Evolutionary conservation across 495 filamentous ascomycete genomes (phyloP).

Genomic region (Patellaria atrata): DNA sequence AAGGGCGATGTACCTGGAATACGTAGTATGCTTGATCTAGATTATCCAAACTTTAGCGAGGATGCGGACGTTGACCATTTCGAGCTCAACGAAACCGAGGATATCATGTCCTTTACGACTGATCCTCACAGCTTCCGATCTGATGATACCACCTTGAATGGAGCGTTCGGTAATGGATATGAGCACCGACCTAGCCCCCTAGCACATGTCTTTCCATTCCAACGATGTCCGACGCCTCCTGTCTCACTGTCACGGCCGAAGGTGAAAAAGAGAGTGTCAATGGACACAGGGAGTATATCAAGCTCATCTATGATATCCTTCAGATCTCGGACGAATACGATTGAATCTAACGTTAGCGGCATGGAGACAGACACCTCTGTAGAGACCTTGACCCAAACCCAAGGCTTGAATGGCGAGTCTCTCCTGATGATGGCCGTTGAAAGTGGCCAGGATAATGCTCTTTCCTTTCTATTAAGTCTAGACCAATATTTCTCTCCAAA

Average conservation of each 20-base stretch:
- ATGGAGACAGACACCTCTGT: conserved; percentile 79
- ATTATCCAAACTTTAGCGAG: conserved; percentile 7
- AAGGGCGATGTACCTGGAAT: conserved; percentile 61
- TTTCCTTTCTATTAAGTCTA: conserved; percentile 67
- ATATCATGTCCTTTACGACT: too few relatives aligned
- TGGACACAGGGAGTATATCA: conserved; percentile 82
- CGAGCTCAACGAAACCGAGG: too few relatives aligned
- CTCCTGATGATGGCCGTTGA: conserved; percentile 95
- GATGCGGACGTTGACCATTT: conserved; percentile 7
- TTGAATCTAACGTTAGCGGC: conserved; percentile 54
- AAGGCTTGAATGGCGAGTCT: conserved; percentile 68
- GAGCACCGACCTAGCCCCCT: conserved; percentile 34
- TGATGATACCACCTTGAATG: conserved; percentile 9
- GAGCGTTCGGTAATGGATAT: conserved; percentile 2
- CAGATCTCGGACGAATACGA: conserved; percentile 57
- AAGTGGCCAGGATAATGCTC: conserved; percentile 47
- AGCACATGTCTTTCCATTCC: conserved; percentile 81
- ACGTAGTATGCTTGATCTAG: conserved; percentile 62
- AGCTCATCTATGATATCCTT: conserved; percentile 68
- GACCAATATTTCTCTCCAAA: conserved; percentile 54
- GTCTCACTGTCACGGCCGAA: conserved; percentile 32
- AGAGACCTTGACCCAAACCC: conserved; percentile 66
- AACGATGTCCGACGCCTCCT: conserved; percentile 34
- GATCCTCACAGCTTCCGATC: conserved; percentile 6
- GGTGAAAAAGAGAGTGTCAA: conserved; percentile 58